Percentiles rank a stretch among this genome's conserved stretches.
Evolutionary conservation across 2,329 filamentous ascomycete genomes (phyloP).

Genomic region (Chaetomiaceae sp.): DNA sequence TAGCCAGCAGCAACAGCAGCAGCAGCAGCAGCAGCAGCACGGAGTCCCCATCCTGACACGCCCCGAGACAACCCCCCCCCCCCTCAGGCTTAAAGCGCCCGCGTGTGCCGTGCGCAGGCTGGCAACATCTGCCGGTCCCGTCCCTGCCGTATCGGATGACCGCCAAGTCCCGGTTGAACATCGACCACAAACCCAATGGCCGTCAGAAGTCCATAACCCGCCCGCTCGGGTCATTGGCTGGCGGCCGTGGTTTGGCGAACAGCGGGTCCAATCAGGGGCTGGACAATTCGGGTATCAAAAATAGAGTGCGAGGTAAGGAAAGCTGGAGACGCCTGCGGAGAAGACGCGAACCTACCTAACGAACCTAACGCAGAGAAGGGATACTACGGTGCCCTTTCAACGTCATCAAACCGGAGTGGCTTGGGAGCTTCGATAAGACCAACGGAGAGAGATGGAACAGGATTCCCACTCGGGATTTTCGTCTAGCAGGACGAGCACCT

Average conservation of each 20-base stretch:
- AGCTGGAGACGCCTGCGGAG: too few relatives aligned
- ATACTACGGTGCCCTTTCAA: too few relatives aligned
- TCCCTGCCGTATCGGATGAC: not conserved
- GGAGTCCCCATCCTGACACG: not conserved
- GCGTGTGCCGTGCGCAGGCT: not conserved
- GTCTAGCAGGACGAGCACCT: too few relatives aligned
- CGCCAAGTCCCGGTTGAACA: constrained; percentile 18
- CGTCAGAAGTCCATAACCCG: not conserved
- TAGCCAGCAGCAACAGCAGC: constrained; percentile 3
- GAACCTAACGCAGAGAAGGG: too few relatives aligned
- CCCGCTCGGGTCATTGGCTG: constrained; percentile 9
- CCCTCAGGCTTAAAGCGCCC: not conserved
- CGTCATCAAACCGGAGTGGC: too few relatives aligned
- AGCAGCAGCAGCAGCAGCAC: too few relatives aligned
- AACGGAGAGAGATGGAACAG: too few relatives aligned
- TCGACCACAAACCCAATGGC: constrained; percentile 6
- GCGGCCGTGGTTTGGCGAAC: not conserved
- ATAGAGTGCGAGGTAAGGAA: constrained; percentile 13
- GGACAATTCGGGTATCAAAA: constrained; percentile 17
- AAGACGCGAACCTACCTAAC: not conserved
- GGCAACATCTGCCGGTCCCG: constrained; percentile 19
- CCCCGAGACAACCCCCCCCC: not conserved
- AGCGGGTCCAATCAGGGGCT: constrained; percentile 7
- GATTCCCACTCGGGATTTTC: too few relatives aligned
- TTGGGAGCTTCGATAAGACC: too few relatives aligned